Percentiles rank a stretch among this genome's conserved stretches.
Evolutionary conservation across 768 basidiomycete species (phyloP).

Genomic region (Podaxis carcinomalis): DNA sequence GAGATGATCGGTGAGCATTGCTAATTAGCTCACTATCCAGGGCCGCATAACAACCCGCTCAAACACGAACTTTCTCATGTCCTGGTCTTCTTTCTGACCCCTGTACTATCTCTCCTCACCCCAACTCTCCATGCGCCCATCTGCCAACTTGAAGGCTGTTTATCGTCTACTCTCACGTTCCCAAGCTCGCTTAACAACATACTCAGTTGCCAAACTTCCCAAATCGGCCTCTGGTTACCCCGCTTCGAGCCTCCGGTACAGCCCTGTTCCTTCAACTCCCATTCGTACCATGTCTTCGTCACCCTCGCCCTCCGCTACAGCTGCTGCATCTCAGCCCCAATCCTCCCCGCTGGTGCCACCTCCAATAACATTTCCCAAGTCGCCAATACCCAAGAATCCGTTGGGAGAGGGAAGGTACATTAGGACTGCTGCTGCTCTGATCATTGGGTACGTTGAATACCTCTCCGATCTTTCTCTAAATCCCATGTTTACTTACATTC

Average conservation of each 20-base stretch:
- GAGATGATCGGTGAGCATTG: neutral
- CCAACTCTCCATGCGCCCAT: neutral
- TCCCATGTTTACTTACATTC: neutral
- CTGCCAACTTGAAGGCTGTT: neutral
- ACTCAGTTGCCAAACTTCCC: neutral
- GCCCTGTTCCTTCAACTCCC: neutral
- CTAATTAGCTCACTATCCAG: neutral
- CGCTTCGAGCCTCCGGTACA: neutral
- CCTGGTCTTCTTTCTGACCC: neutral
- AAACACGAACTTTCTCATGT: neutral
- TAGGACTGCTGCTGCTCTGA: slow-evolving; percentile 66
- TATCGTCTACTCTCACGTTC: neutral
- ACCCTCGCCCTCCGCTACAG: slow-evolving; percentile 19
- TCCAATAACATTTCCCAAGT: slow-evolving; percentile 40
- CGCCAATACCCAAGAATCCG: slow-evolving; percentile 59
- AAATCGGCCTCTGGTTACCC: neutral
- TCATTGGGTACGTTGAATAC: slow-evolving; percentile 58
- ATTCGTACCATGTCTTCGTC: slow-evolving; percentile 4
- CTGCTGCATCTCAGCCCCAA: slow-evolving; percentile 11
- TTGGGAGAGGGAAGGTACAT: slow-evolving; percentile 70
- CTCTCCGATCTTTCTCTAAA: neutral
- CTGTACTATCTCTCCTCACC: neutral
- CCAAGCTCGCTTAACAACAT: neutral
- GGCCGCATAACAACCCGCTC: neutral
- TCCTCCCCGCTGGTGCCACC: slow-evolving; percentile 9